These are phyloP conservation scores for Crithidia expoeki DNA, from an alignment of 208 protist genomes.

Conservation along the genomic window DNA sequence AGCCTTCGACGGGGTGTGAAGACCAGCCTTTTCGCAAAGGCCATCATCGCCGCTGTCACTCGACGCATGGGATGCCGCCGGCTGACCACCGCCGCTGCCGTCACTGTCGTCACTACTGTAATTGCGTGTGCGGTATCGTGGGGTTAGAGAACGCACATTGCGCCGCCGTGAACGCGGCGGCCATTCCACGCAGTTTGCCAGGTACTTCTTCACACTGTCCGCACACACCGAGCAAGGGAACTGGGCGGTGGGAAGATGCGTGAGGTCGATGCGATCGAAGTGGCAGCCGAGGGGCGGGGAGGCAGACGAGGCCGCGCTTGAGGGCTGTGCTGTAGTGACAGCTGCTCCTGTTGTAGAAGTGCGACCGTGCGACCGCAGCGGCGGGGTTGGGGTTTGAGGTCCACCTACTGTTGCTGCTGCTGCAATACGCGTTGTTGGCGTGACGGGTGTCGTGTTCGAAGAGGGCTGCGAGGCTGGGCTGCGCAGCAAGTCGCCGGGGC, in stretches of 20 bases:
- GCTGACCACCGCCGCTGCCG: neutral
- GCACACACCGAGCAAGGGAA: slow-evolving; percentile 26
- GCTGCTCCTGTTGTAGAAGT: neutral
- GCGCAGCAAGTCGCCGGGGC: slow-evolving; percentile 2
- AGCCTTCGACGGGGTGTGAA: slow-evolving; percentile 10
- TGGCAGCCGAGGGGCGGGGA: slow-evolving; percentile 9
- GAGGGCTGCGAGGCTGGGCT: slow-evolving; percentile 4
- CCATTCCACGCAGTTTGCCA: slow-evolving; percentile 51
- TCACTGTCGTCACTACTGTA: neutral
- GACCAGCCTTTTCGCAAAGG: slow-evolving; percentile 2
- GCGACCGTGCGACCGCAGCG: neutral
- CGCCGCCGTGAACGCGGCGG: slow-evolving; percentile 24
- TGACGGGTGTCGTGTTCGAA: neutral
- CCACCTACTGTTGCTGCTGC: neutral
- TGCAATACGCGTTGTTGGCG: neutral
- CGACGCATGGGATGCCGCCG: neutral
- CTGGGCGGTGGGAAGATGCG: slow-evolving; percentile 11
- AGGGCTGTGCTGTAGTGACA: neutral
- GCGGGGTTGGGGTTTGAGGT: neutral
- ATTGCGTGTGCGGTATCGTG: no score
- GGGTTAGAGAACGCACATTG: no score
- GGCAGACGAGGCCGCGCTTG: slow-evolving; percentile 7
- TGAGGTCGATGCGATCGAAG: neutral
- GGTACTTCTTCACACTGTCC: slow-evolving; percentile 46
- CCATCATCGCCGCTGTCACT: neutral